Conservation (phyloP, 2,329 filamentous ascomycete species). For the Albifimbria verrucaria region DNA sequence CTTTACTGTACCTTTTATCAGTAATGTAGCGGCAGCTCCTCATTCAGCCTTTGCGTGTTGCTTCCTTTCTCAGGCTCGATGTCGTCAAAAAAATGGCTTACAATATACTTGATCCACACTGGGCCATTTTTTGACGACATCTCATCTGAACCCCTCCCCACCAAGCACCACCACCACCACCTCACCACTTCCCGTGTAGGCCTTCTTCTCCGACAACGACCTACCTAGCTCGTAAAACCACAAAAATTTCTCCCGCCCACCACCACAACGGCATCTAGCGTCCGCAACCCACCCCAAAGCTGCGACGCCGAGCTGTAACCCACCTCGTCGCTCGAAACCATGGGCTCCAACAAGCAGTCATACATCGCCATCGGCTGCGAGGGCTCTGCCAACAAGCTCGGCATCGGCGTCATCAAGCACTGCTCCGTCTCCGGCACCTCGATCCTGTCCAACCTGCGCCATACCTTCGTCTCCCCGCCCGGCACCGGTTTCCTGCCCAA, state of each 20-base stretch:
- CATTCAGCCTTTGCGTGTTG: no score
- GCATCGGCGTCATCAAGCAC: conserved; percentile 88
- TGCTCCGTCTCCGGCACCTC: conserved; percentile 41
- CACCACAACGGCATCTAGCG: neutral
- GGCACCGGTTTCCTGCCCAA: conserved; percentile 95
- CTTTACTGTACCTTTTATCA: no score
- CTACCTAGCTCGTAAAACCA: no score
- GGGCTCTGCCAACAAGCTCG: conserved; percentile 97
- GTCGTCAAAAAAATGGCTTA: neutral
- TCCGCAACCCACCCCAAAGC: neutral
- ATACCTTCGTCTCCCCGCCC: conserved; percentile 89
- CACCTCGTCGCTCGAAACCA: conserved; percentile 1
- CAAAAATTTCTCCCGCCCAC: no score
- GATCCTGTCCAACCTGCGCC: conserved; percentile 88
- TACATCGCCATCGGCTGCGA: conserved; percentile 65
- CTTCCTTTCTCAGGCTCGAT: no score
- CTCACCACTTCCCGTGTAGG: no score
- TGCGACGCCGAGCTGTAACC: no score
- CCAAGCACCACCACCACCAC: no score
- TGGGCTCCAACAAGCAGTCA: conserved; percentile 28
- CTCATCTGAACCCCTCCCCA: no score
- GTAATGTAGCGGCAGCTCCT: no score
- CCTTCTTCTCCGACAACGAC: no score
- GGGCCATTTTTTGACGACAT: neutral
- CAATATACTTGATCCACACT: neutral